phyloP scores from a whole-genome alignment of 768 basidiomycete genomes.

The Pleurotus citrinopileatus region DNA sequence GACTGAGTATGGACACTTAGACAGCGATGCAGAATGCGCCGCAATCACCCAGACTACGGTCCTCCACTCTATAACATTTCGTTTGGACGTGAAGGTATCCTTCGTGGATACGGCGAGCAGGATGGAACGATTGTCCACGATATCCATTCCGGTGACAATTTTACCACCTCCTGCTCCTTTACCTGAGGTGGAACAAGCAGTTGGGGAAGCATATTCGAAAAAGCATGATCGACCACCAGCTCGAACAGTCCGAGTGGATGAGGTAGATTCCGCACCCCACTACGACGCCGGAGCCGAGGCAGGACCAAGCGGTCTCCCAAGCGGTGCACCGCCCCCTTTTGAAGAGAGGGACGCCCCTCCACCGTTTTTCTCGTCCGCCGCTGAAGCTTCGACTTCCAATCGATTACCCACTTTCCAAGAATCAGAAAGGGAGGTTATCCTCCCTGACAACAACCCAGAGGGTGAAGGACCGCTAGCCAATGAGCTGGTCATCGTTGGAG shows the following conservation, averaged over 20 bases:
- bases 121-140: conserved; percentile 62
- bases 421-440: conserved; percentile 71
- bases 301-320: conserved; percentile 68
- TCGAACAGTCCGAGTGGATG: conserved; percentile 68
- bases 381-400: conserved; percentile 56
- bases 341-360: conserved; percentile 83
- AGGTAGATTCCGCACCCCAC: conserved; percentile 58
- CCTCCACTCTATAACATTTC: conserved; percentile 80
- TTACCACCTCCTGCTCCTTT: conserved; percentile 77
- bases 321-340: conserved; percentile 76
- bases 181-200: conserved; percentile 68
- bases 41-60: conserved; percentile 81
- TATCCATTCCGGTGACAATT: conserved; percentile 68
- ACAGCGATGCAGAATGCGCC: conserved; percentile 63
- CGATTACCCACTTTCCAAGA: conserved; percentile 75
- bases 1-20: conserved; percentile 42
- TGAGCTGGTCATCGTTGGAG: conserved; percentile 52
- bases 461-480: conserved; percentile 31
- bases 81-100: conserved; percentile 67
- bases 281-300: conserved; percentile 66
- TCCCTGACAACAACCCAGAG: conserved; percentile 39
- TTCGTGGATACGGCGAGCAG: conserved; percentile 72
- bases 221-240: conserved; percentile 83
- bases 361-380: conserved; percentile 58
- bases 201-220: conserved; percentile 80